Percentiles rank a stretch among this genome's conserved stretches.
phyloP scores from a whole-genome alignment of 257 asterid species.

The Plectranthus barbatus region DNA sequence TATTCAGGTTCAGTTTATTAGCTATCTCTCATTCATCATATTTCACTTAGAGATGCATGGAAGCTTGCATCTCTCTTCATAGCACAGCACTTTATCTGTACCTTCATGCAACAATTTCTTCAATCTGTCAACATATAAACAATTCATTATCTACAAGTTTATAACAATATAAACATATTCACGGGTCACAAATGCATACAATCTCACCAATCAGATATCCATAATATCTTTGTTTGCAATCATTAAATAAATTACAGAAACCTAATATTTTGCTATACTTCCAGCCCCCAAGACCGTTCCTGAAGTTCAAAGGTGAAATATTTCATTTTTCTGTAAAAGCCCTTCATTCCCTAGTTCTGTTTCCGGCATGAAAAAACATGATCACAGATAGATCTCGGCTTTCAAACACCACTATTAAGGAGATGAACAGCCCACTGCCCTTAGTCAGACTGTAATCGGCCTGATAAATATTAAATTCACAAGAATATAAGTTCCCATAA shows the following conservation, averaged over 20 bases:
- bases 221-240: not conserved
- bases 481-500: not conserved
- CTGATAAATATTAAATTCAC: not conserved
- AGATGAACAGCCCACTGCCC: not conserved
- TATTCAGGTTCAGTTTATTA: not conserved
- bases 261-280: not conserved
- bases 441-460: not conserved
- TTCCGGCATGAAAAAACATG: too few relatives aligned
- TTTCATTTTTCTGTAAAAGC: too few relatives aligned
- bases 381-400: not conserved
- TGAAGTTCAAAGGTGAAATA: not conserved
- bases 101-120: conserved; percentile 17
- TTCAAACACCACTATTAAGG: not conserved
- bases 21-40: not conserved
- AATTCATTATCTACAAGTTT: conserved; percentile 11
- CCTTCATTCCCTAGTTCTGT: not conserved
- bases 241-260: not conserved
- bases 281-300: not conserved
- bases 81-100: conserved; percentile 17
- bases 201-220: not conserved
- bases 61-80: conserved; percentile 22
- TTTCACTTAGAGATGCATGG: conserved; percentile 12
- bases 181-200: not conserved
- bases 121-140: conserved; percentile 18
- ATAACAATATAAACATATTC: not conserved